Conservation (phyloP, 805 yeast genomes). For the Pichia heedii region DNA sequence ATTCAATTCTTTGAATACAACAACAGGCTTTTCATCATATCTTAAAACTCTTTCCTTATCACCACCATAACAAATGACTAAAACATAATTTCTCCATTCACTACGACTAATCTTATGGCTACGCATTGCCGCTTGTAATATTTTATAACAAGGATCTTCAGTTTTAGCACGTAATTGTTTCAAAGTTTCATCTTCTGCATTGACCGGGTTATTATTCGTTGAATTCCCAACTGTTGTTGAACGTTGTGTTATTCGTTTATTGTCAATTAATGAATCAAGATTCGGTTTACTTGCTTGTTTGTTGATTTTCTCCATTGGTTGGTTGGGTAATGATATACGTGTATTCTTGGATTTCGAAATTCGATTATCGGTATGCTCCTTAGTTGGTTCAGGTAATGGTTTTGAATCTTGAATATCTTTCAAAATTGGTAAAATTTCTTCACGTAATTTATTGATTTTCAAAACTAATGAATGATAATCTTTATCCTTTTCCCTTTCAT, state of each 20-base stretch:
- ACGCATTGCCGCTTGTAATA: slow-evolving; percentile 80
- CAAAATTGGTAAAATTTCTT: slow-evolving; percentile 57
- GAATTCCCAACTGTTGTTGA: neutral
- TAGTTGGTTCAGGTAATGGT: slow-evolving; percentile 55
- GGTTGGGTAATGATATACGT: too few species aligned
- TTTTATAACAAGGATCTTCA: slow-evolving; percentile 85
- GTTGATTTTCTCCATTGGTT: neutral
- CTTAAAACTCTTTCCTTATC: slow-evolving; percentile 81
- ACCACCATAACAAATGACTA: slow-evolving; percentile 86
- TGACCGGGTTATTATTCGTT: neutral
- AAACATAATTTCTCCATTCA: slow-evolving; percentile 83
- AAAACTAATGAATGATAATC: slow-evolving; percentile 37
- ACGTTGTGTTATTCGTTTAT: neutral
- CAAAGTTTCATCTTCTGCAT: slow-evolving; percentile 46
- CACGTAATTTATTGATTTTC: slow-evolving; percentile 46
- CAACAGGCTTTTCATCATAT: slow-evolving; percentile 81
- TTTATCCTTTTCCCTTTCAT: neutral
- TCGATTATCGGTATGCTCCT: neutral
- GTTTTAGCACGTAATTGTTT: slow-evolving; percentile 78
- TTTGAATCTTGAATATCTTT: slow-evolving; percentile 54
- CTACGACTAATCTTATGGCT: slow-evolving; percentile 68
- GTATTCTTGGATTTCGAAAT: neutral
- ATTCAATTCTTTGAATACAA: slow-evolving; percentile 72
- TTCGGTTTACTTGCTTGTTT: neutral
- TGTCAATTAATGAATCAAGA: slow-evolving; percentile 34